Percentiles rank a stretch among this genome's conserved stretches.
phyloP scores from a whole-genome alignment of 2,329 filamentous ascomycete species.

The Ceratocystis cubensis region DNA sequence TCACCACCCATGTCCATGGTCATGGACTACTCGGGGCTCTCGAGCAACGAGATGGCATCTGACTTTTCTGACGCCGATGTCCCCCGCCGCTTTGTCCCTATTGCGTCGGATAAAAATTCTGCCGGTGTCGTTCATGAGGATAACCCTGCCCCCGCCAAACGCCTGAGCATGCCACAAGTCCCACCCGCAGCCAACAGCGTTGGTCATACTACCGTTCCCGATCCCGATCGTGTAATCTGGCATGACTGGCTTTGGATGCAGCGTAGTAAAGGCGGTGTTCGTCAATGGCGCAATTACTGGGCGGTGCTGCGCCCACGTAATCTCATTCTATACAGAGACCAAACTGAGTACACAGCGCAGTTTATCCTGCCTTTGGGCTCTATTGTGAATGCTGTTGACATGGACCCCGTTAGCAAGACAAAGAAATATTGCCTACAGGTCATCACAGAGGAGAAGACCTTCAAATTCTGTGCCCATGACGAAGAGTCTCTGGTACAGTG shows the following conservation, averaged over 20 bases:
- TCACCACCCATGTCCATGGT: conserved; percentile 47
- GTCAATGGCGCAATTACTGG: conserved; percentile 93
- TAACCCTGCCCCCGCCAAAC: conserved; percentile 18
- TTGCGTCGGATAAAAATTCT: conserved; percentile 34
- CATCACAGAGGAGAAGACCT: conserved; percentile 82
- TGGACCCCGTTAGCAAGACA: conserved; percentile 72
- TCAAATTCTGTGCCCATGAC: conserved; percentile 61
- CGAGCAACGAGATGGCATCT: conserved; percentile 58
- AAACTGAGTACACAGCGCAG: conserved; percentile 75
- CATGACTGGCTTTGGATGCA: conserved; percentile 82
- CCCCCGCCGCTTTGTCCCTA: conserved; percentile 27
- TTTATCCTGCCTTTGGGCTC: conserved; percentile 66
- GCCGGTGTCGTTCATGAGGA: conserved; percentile 30
- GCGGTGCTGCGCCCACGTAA: conserved; percentile 76
- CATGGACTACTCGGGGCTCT: conserved; percentile 50
- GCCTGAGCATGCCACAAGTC: conserved; percentile 9
- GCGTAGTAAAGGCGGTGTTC: conserved; percentile 67
- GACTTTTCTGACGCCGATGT: conserved; percentile 67
- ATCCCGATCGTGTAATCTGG: conserved; percentile 82
- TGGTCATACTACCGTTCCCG: conserved; percentile 37
- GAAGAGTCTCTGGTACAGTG: conserved; percentile 76
- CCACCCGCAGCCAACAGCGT: background rate
- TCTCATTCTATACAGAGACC: conserved; percentile 84
- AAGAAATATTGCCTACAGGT: conserved; percentile 84
- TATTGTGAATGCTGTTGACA: conserved; percentile 83